Conservation (phyloP, 2,329 filamentous ascomycete genomes). For the Colletotrichum sp. region DNA sequence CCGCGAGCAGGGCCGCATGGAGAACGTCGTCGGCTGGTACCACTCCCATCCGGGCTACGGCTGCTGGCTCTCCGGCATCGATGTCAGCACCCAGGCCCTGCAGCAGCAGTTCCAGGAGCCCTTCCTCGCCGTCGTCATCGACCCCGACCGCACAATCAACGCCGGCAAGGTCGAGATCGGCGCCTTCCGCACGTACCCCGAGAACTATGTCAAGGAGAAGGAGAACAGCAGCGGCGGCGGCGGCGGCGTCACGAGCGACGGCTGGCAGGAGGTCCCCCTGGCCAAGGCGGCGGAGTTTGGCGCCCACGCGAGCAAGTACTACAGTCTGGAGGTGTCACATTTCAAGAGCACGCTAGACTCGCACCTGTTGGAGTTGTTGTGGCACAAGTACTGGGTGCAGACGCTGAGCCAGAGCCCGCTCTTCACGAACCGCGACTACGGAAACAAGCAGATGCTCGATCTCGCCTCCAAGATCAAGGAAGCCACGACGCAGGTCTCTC, state of each 20-base stretch:
- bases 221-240: conserved; percentile 33
- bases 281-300: conserved; percentile 96
- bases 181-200: conserved; percentile 90
- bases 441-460: conserved; percentile 90
- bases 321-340: conserved; percentile 87
- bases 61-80: conserved; percentile 97
- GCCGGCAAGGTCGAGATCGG: conserved; percentile 97
- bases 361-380: conserved; percentile 84
- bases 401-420: conserved; percentile 91
- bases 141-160: conserved; percentile 93
- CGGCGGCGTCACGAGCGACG: conserved; percentile 52
- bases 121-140: conserved; percentile 91
- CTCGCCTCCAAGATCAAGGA: conserved; percentile 82
- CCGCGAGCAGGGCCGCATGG: conserved; percentile 76
- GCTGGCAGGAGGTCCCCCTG: conserved; percentile 82
- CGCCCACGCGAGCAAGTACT: conserved; percentile 89
- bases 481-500: conserved; percentile 49
- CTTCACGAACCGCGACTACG: conserved; percentile 91
- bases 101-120: conserved; percentile 90
- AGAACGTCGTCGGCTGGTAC: conserved; percentile 98
- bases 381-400: conserved; percentile 99
- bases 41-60: conserved; percentile 97
- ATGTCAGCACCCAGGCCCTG: conserved; percentile 84
- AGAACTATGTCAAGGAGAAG: conserved; percentile 65
- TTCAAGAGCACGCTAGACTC: conserved; percentile 94